Percentiles rank a stretch among this genome's conserved stretches.
Conservation (phyloP, 2,329 filamentous ascomycete genomes). For the Whalleya microplaca region DNA sequence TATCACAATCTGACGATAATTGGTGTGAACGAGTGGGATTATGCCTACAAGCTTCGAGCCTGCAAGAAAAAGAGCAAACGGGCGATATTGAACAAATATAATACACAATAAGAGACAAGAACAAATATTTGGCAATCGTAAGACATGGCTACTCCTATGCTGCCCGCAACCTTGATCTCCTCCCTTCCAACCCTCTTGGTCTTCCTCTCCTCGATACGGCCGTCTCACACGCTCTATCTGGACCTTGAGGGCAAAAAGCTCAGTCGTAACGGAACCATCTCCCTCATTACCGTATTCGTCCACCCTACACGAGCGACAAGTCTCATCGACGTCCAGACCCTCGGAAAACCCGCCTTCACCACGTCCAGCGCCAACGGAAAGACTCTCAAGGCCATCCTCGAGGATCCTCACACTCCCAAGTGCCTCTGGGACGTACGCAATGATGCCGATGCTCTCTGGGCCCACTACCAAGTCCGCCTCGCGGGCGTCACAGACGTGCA, state of each 20-base stretch:
- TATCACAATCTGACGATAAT: too few relatives aligned
- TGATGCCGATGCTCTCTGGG: slow-evolving; percentile 59
- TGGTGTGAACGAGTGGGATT: too few relatives aligned
- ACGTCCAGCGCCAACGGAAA: not conserved
- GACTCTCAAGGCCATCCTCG: slow-evolving; percentile 47
- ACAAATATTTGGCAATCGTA: too few relatives aligned
- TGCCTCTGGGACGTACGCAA: slow-evolving; percentile 63
- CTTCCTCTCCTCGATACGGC: too few relatives aligned
- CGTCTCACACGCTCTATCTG: slow-evolving; percentile 52
- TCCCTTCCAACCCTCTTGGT: too few relatives aligned
- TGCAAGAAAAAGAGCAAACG: too few relatives aligned
- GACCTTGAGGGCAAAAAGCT: slow-evolving; percentile 54
- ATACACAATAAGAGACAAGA: too few relatives aligned
- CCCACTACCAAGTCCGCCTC: slow-evolving; percentile 47
- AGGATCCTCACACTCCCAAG: slow-evolving; percentile 49
- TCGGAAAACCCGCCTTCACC: slow-evolving; percentile 44
- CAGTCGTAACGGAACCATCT: slow-evolving; percentile 46
- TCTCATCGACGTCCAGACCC: slow-evolving; percentile 49
- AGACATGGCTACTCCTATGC: too few relatives aligned
- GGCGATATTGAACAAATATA: too few relatives aligned
- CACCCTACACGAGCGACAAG: slow-evolving; percentile 37
- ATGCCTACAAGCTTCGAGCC: too few relatives aligned
- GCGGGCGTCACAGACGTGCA: slow-evolving; percentile 56
- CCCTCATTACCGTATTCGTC: slow-evolving; percentile 47
- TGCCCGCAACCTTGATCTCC: too few relatives aligned